These are phyloP conservation scores for Venturia asperata DNA, from an alignment of 2,329 filamentous ascomycete species.

Conservation along the genomic window DNA sequence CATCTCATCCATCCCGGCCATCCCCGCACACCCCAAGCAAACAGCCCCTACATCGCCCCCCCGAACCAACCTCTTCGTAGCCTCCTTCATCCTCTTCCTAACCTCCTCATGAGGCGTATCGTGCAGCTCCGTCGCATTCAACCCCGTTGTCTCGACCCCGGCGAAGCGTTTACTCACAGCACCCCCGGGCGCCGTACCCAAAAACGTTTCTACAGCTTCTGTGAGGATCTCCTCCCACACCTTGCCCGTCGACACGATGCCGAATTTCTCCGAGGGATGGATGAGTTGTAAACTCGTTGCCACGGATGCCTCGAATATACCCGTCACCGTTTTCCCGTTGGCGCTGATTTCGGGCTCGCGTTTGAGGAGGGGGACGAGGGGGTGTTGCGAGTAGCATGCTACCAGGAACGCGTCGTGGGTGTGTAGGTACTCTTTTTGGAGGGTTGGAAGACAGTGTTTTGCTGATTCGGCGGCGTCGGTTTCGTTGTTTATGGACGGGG, in stretches of 20 bases:
- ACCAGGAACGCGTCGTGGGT: conserved; percentile 71
- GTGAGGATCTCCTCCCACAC: conserved; percentile 72
- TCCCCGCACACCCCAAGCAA: conserved; percentile 82
- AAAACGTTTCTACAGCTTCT: conserved; percentile 55
- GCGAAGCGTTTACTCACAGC: conserved; percentile 51
- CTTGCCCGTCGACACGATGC: conserved; percentile 80
- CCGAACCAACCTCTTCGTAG: conserved; percentile 58
- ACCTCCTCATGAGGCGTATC: conserved; percentile 58
- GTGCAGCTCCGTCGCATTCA: conserved; percentile 76
- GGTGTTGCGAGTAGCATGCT: conserved; percentile 82
- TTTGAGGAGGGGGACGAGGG: conserved; percentile 59
- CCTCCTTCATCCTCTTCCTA: conserved; percentile 56
- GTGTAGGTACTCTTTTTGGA: conserved; percentile 38
- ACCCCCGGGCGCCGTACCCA: conserved; percentile 42
- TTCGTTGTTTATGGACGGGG: conserved; percentile 71
- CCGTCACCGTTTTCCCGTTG: conserved; percentile 53
- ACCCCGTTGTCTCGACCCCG: conserved; percentile 73
- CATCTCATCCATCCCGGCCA: conserved; percentile 75
- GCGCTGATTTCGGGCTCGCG: conserved; percentile 33
- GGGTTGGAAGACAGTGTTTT: conserved; percentile 51
- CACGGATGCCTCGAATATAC: conserved; percentile 84
- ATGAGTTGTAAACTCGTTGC: conserved; percentile 53
- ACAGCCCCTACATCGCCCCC: conserved; percentile 56
- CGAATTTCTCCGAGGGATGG: conserved; percentile 54
- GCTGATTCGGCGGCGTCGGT: conserved; percentile 59